Percentiles rank a stretch among this genome's conserved stretches.
Evolutionary conservation across 1,284 basidiomycete genomes (phyloP).

Genomic region (Chalciporus sp.): DNA sequence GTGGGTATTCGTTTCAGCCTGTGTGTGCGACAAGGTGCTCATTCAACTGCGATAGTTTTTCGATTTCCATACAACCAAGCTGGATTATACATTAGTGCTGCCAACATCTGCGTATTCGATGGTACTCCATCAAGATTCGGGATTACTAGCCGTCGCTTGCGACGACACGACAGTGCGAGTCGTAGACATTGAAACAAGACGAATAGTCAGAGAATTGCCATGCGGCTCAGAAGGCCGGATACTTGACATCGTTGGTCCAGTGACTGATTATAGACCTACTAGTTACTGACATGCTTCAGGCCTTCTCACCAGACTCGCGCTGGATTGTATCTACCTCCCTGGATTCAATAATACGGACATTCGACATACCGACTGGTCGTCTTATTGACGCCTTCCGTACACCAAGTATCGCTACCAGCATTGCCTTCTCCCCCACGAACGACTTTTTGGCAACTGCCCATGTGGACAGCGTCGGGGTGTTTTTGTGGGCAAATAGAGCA

Average conservation of each 20-base stretch:
- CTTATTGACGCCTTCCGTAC: conserved; percentile 94
- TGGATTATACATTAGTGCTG: conserved; percentile 69
- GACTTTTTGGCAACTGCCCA: conserved; percentile 97
- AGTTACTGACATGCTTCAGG: conserved; percentile 45
- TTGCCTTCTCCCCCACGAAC: conserved; percentile 92
- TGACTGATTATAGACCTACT: background rate
- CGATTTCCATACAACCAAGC: conserved; percentile 86
- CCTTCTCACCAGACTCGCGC: conserved; percentile 91
- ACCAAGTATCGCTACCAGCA: conserved; percentile 85
- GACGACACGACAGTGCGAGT: conserved; percentile 87
- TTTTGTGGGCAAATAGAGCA: conserved; percentile 96
- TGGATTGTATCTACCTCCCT: conserved; percentile 91
- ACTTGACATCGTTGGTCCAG: conserved; percentile 70
- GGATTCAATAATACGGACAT: conserved; percentile 93
- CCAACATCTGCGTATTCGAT: conserved; percentile 75
- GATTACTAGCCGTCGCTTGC: conserved; percentile 82
- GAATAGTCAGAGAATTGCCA: conserved; percentile 83
- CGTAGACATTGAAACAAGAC: conserved; percentile 89
- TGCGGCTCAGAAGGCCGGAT: conserved; percentile 79
- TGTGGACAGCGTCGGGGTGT: conserved; percentile 92
- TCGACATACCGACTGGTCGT: conserved; percentile 91
- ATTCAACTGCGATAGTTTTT: conserved; percentile 71
- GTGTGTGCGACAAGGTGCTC: background rate
- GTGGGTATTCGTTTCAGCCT: conserved; percentile 49
- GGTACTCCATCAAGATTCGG: conserved; percentile 82